These are phyloP conservation scores for Maudiozyma serrabonitensis DNA, from an alignment of 805 yeast species.

Conservation along the genomic window DNA sequence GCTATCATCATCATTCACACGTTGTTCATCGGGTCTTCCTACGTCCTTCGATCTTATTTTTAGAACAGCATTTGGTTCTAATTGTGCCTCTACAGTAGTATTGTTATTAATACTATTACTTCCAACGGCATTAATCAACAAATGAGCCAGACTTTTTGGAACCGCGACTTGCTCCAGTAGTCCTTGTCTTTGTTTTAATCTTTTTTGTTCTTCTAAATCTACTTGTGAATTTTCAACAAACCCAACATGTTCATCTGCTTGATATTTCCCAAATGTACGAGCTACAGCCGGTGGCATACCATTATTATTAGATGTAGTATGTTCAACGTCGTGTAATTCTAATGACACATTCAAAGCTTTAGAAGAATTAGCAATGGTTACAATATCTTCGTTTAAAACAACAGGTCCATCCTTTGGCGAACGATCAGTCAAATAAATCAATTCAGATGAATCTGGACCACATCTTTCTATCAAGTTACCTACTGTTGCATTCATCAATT, in stretches of 20 bases:
- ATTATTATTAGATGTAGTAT: slow-evolving; percentile 18
- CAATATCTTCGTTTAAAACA: neutral
- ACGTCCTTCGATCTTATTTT: neutral
- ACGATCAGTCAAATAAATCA: slow-evolving; percentile 32
- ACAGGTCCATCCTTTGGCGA: neutral
- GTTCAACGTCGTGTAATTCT: neutral
- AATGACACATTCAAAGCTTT: neutral
- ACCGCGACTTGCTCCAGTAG: slow-evolving; percentile 42
- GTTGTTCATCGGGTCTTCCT: neutral
- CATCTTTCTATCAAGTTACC: slow-evolving; percentile 53
- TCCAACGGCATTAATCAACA: slow-evolving; percentile 26
- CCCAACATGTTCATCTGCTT: slow-evolving; percentile 25
- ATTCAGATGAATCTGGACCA: slow-evolving; percentile 52
- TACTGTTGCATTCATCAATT: slow-evolving; percentile 52
- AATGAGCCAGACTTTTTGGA: slow-evolving; percentile 45
- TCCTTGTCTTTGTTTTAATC: slow-evolving; percentile 39
- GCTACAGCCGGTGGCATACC: slow-evolving; percentile 56
- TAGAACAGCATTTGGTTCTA: neutral
- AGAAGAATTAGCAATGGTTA: neutral
- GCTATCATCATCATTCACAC: neutral
- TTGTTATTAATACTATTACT: neutral
- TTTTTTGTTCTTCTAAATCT: slow-evolving; percentile 38
- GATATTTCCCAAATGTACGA: slow-evolving; percentile 32
- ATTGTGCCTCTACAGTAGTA: neutral
- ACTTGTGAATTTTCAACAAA: slow-evolving; percentile 33